phyloP scores from a whole-genome alignment of 2,329 filamentous ascomycete species.

The Rutstroemia sp. region DNA sequence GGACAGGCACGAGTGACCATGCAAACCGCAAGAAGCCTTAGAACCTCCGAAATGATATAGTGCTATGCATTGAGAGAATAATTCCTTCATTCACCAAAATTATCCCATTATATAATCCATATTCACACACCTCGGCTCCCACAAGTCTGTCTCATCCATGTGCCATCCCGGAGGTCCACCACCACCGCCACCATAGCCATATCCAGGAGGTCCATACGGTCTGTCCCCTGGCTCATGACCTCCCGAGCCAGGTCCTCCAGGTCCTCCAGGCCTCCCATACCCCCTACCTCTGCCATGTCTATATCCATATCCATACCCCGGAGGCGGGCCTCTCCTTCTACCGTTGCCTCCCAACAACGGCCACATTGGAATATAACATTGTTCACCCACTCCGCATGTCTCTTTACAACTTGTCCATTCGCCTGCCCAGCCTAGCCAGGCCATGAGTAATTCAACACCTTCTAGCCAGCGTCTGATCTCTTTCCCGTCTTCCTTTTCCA shows the following conservation, averaged over 20 bases:
- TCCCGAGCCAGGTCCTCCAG: slow-evolving; percentile 7
- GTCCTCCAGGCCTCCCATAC: slow-evolving; percentile 4
- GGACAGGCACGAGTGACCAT: no score
- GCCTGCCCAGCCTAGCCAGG: slow-evolving; percentile 44
- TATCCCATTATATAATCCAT: slow-evolving; percentile 17
- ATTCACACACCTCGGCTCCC: slow-evolving; percentile 24
- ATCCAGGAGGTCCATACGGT: slow-evolving; percentile 5
- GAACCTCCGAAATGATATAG: no score
- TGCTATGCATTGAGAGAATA: no score
- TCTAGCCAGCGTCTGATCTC: slow-evolving; percentile 25
- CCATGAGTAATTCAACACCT: slow-evolving; percentile 34
- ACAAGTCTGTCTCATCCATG: slow-evolving; percentile 20
- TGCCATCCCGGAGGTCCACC: slow-evolving; percentile 4
- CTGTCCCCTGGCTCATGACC: slow-evolving; percentile 3
- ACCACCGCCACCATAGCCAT: background rate
- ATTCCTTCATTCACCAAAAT: background rate
- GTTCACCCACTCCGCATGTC: slow-evolving; percentile 36
- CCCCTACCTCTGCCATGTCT: slow-evolving; percentile 1
- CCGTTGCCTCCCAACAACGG: slow-evolving; percentile 28
- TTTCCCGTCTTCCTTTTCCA: slow-evolving; percentile 1
- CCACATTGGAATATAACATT: slow-evolving; percentile 46
- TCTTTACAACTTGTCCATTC: slow-evolving; percentile 36
- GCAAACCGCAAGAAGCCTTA: no score
- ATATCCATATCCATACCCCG: background rate
- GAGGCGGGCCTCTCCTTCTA: background rate